Evolutionary conservation across 2,329 filamentous ascomycete species (phyloP), one percentile per base, ranked within the genome.

Genomic region (Apiospora malaysiana): DNA sequence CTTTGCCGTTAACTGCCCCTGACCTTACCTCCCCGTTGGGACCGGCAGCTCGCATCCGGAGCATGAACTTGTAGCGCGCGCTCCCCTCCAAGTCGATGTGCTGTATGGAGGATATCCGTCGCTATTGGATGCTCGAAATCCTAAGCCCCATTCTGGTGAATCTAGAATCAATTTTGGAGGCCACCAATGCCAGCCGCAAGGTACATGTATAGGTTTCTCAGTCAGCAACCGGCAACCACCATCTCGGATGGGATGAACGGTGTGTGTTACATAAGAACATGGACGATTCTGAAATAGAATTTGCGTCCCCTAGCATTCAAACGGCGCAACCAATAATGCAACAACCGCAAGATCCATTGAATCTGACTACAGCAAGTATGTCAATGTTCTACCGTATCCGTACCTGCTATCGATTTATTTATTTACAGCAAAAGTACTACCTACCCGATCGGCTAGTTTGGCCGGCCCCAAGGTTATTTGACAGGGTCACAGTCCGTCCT

Each of bases 261-360:
- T 37, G 16, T n/a, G 25, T 59, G 51, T 32, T 37, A 59, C 51
- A 3, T 21, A 59, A 12, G 21, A 8, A 32, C 4, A 56, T 10
- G 40, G 16, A 45, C 51, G 27, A 59, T 32, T 59, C 32, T 27
- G 4, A 45, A 45, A 16, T 45, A 18, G 42, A 18, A 45, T 5
- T 45, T 45, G 42, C 12, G 12, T 45, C 42, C 42, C 42, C 42
- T 45, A 45, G 12, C 14, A 45, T 45, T 45, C 51, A 59, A 59
- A 59, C 51, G 51, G 51, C 32, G 16, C 12, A 37, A 59, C 21
- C 51, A 37, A 59, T 59, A 59, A 59, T 59, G 49, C 25, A 56
- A 56, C 49, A 18, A 56, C 27, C 25, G 49, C 49, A 27, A 56
- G 25, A 27, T 32, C 49, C 49, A 59, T 18, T 16, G 25, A 59